Evolutionary conservation across 2,329 filamentous ascomycete species (phyloP), one percentile per base, ranked within the genome.

Genomic region (Stylonectria norvegica): DNA sequence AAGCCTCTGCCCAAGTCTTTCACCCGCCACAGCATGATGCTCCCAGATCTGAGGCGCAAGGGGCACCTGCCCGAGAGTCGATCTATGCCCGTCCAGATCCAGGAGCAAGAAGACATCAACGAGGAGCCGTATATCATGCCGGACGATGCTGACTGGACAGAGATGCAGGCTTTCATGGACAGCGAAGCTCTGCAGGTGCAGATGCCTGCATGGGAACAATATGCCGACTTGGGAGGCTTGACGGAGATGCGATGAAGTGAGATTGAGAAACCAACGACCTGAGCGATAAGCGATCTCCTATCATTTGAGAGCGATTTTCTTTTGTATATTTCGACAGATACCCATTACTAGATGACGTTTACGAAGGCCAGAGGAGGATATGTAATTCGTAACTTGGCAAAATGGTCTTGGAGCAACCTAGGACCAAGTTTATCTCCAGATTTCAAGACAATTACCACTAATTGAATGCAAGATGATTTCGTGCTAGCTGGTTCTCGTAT

Each of bases 131-230:
- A 55, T 27, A 46, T 58, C 7, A 29, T 56, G 18, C 28, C 50
- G 4, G 61, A 66, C 14, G 57, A 60, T 15, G 57, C 58, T 12
- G 64, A 68, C 38, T 67, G 63, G 64, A 50, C 54, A 8, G 58
- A 58, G 8, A 66, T 67, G 63, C 60, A 67, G 42, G 54, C 54
- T 2, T 65, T 66, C 31, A 56, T 67, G 38, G 56, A 48, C 19
- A 45, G 45, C 6, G 46, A 42, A 8, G 45, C 47, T 4, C 38
- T 41, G 9, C 9, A 15, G 14, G 35, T 47, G 5, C 53, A 50
- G 20, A 52, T 62, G 40, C 59, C 65, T 4, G 64, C 64, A 4
- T 75, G 69, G 70, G 70, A 69, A 47, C 68, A 72, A 53, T 74
- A 70, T 44, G 60, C 63, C 19, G 68, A 71, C 10, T 53, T 75